These are phyloP conservation scores for Emericellopsis atlantica DNA, from an alignment of 2,329 filamentous ascomycete genomes.

Conservation along the genomic window DNA sequence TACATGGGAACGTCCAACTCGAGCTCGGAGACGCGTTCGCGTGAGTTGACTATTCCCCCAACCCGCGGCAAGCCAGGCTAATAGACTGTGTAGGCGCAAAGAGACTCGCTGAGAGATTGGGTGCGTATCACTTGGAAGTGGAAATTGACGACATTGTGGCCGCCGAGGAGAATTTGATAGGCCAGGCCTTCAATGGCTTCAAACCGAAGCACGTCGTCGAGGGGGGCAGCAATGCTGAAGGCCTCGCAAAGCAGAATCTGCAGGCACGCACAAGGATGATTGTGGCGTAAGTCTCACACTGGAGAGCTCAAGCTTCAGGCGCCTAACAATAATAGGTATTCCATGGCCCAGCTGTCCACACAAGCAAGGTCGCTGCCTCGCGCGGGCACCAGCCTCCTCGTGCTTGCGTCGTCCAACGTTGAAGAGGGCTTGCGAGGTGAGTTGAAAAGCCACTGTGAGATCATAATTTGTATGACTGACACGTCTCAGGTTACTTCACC, in stretches of 20 bases:
- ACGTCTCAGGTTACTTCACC: too few species aligned
- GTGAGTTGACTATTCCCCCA: too few species aligned
- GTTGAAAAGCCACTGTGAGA: neutral
- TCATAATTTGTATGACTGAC: too few species aligned
- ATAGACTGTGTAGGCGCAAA: conserved; percentile 30
- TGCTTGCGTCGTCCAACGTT: conserved; percentile 30
- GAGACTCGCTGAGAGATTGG: conserved; percentile 3
- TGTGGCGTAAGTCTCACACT: too few species aligned
- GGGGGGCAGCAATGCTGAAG: conserved; percentile 44
- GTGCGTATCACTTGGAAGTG: conserved; percentile 4
- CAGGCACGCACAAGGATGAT: conserved; percentile 55
- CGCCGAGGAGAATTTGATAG: conserved; percentile 27
- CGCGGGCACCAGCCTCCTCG: conserved; percentile 42
- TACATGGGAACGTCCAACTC: conserved; percentile 29
- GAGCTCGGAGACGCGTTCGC: neutral
- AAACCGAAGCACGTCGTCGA: conserved; percentile 31
- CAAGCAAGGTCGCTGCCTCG: conserved; percentile 39
- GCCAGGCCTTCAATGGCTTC: conserved; percentile 11
- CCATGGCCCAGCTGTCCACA: conserved; percentile 45
- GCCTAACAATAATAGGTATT: too few species aligned
- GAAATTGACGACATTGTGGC: conserved; percentile 27
- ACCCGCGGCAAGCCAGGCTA: conserved; percentile 31
- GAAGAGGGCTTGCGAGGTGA: conserved; percentile 6
- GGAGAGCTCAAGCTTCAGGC: too few species aligned
- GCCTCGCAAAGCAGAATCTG: conserved; percentile 55